Evolutionary conservation across 202 grass and related monocot species (phyloP).

Genomic region (Carex sylvatica): DNA sequence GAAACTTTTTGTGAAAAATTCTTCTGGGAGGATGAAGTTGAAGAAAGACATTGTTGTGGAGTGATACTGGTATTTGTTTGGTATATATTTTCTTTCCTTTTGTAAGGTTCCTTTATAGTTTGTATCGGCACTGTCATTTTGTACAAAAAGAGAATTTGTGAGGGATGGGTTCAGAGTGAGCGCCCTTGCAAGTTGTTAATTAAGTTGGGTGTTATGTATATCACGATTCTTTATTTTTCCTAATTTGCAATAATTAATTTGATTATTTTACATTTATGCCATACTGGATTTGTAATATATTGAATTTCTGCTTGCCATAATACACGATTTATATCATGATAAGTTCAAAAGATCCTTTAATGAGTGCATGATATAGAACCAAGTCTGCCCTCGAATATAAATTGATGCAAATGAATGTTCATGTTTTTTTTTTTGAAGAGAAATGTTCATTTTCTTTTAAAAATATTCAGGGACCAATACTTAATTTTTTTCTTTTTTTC

Average conservation of each 20-base stretch:
- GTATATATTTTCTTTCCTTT: background rate
- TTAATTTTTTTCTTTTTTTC: background rate
- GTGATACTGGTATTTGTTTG: background rate
- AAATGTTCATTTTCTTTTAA: background rate
- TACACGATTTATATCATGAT: background rate
- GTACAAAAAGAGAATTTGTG: background rate
- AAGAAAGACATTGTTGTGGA: conserved; percentile 58
- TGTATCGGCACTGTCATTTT: background rate
- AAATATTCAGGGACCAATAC: background rate
- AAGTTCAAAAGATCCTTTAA: background rate
- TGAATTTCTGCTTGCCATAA: background rate
- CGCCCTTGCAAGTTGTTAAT: background rate
- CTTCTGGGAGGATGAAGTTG: conserved; percentile 60
- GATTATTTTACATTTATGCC: background rate
- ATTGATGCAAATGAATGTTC: background rate
- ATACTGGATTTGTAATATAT: background rate
- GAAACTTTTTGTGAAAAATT: conserved; percentile 69
- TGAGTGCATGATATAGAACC: background rate
- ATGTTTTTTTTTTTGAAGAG: no score
- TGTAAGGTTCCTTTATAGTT: background rate
- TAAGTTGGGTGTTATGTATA: background rate
- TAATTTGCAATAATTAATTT: conserved; percentile 13
- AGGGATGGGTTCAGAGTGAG: background rate
- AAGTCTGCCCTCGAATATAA: background rate
- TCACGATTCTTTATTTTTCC: background rate